phyloP scores from a whole-genome alignment of 495 filamentous ascomycete genomes.

The Podospora pseudocomata region DNA sequence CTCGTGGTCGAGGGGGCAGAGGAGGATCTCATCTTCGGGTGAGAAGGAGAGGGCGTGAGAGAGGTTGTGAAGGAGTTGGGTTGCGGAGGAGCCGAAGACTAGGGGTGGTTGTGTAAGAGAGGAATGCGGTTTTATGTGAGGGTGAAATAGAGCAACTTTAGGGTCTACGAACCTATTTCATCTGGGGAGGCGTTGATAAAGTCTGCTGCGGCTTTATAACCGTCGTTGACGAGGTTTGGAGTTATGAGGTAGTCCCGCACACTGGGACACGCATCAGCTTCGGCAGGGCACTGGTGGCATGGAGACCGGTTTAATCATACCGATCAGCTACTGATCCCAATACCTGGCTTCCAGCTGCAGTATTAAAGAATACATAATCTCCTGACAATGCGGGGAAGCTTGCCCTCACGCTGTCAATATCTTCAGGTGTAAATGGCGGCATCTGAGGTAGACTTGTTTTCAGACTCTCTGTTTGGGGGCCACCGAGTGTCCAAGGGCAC shows the following conservation, averaged over 20 bases:
- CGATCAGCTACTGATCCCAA: constrained; percentile 60
- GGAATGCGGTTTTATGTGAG: neutral
- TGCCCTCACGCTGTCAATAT: constrained; percentile 52
- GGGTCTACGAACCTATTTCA: constrained; percentile 51
- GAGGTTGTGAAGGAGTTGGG: constrained; percentile 70
- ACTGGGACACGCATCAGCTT: constrained; percentile 34
- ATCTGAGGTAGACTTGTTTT: neutral
- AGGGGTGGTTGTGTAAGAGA: constrained; percentile 4
- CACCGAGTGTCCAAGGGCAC: neutral
- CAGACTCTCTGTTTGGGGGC: neutral
- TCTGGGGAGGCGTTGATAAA: constrained; percentile 63
- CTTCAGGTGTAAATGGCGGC: constrained; percentile 29
- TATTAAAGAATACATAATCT: constrained; percentile 68
- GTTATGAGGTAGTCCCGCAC: constrained; percentile 62
- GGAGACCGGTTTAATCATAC: constrained; percentile 39
- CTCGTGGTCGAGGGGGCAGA: constrained; percentile 69
- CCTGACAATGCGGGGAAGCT: constrained; percentile 63
- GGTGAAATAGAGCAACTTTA: neutral
- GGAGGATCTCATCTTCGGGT: constrained; percentile 58
- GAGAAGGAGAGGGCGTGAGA: constrained; percentile 56
- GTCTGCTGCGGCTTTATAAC: constrained; percentile 57
- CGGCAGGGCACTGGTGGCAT: neutral
- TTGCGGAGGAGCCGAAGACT: constrained; percentile 66
- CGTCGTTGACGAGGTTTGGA: constrained; percentile 51
- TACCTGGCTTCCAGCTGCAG: constrained; percentile 69